A percentile compares a stretch with the other conserved stretches of the same genome.
phyloP scores from a whole-genome alignment of 2,329 filamentous ascomycete genomes.

The Penicillium griseofulvum region DNA sequence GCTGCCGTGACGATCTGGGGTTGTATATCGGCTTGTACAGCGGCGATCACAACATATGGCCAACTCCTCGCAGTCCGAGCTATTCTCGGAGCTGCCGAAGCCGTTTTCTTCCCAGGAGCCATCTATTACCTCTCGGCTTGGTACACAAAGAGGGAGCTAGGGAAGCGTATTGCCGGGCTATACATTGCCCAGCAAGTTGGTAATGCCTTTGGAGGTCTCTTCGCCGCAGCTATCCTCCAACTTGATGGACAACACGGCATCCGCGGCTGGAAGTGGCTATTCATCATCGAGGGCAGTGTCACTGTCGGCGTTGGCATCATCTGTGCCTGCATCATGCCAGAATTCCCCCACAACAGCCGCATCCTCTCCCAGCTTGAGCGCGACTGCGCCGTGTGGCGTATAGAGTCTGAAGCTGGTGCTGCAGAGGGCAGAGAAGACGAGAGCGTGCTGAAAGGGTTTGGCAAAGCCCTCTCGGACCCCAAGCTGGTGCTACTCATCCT shows the following conservation, averaged over 20 bases:
- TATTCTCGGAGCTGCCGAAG: slow-evolving; percentile 62
- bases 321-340: slow-evolving; percentile 39
- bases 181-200: slow-evolving; percentile 30
- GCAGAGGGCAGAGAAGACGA: slow-evolving; percentile 40
- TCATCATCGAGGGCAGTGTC: slow-evolving; percentile 30
- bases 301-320: slow-evolving; percentile 31
- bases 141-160: slow-evolving; percentile 40
- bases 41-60: slow-evolving; percentile 52
- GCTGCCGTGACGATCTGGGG: slow-evolving; percentile 60
- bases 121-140: slow-evolving; percentile 43
- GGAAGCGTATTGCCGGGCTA: slow-evolving; percentile 31
- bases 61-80: slow-evolving; percentile 58
- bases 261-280: slow-evolving; percentile 29
- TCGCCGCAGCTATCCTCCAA: slow-evolving; percentile 27
- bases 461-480: slow-evolving; percentile 34
- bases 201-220: slow-evolving; percentile 29
- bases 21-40: slow-evolving; percentile 57
- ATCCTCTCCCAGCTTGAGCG: slow-evolving; percentile 25
- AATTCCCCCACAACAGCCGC: slow-evolving; percentile 42
- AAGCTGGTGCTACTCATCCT: slow-evolving; percentile 41
- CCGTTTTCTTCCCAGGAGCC: slow-evolving; percentile 55
- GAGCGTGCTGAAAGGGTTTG: slow-evolving; percentile 23
- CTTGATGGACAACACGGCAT: slow-evolving; percentile 22
- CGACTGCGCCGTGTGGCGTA: slow-evolving; percentile 25
- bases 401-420: slow-evolving; percentile 38